Percentiles rank a stretch among this genome's conserved stretches.
Conservation (phyloP, 192 early-diverging fungal species). For the Dissophora ornata region DNA sequence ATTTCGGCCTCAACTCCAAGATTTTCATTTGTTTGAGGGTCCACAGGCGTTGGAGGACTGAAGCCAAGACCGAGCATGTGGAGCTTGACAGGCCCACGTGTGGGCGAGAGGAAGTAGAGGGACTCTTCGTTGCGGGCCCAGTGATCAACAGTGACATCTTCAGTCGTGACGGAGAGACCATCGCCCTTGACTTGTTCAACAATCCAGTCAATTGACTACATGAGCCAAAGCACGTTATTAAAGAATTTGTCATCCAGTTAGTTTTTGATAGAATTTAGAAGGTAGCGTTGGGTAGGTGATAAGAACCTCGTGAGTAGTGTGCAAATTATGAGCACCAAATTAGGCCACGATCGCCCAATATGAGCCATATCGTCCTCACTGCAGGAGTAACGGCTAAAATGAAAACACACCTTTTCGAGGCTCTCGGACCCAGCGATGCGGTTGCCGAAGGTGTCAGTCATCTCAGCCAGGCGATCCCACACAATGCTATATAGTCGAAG, state of each 20-base stretch:
- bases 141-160: slow-evolving; percentile 64
- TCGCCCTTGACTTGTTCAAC: slow-evolving; percentile 57
- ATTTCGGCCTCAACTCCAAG: slow-evolving; percentile 58
- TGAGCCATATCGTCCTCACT: too few species aligned
- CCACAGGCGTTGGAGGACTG: slow-evolving; percentile 58
- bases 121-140: slow-evolving; percentile 68
- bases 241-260: too few species aligned
- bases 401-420: slow-evolving; percentile 55
- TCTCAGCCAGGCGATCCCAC: slow-evolving; percentile 72
- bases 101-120: slow-evolving; percentile 59
- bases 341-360: slow-evolving; percentile 1
- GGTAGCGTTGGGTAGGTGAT: not conserved
- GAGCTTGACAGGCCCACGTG: slow-evolving; percentile 60
- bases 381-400: too few species aligned
- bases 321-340: not conserved
- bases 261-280: not conserved
- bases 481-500: slow-evolving; percentile 46
- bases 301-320: too few species aligned
- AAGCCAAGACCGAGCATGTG: slow-evolving; percentile 65
- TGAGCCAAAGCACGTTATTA: too few species aligned
- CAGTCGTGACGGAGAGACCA: slow-evolving; percentile 60
- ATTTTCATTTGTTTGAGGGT: not conserved
- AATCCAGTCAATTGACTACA: slow-evolving; percentile 64
- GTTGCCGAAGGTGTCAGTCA: slow-evolving; percentile 70
- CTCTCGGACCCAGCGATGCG: slow-evolving; percentile 64